These are phyloP conservation scores for Cladosporium sp. DNA, from an alignment of 2,329 filamentous ascomycete genomes.

Conservation along the genomic window DNA sequence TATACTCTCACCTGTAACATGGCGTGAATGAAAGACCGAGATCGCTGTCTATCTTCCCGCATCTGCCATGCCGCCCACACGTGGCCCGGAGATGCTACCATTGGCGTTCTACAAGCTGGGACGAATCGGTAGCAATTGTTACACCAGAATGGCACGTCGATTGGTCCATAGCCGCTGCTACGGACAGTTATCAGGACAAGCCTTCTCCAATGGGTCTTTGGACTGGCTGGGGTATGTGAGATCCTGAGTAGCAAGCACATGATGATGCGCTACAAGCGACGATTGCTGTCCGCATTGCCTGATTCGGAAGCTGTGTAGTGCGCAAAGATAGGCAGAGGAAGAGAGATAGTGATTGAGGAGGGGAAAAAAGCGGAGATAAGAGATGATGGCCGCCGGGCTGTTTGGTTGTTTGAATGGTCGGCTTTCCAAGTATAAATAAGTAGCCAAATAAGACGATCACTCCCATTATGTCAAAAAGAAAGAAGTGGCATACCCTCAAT, in stretches of 20 bases:
- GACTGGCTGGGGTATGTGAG: not conserved
- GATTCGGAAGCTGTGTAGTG: not conserved
- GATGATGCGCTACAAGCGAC: not conserved
- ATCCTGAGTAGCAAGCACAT: not conserved
- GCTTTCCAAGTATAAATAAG: too few relatives aligned
- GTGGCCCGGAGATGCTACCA: not conserved
- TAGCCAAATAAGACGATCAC: too few relatives aligned
- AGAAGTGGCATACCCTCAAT: too few relatives aligned
- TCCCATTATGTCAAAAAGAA: too few relatives aligned
- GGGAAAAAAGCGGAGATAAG: slow-evolving; percentile 4
- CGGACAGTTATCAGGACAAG: slow-evolving; percentile 4
- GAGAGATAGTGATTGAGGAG: slow-evolving; percentile 1
- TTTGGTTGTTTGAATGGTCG: too few relatives aligned
- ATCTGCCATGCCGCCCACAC: too few relatives aligned
- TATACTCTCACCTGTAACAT: not conserved
- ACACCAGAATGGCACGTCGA: not conserved
- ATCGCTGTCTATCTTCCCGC: not conserved
- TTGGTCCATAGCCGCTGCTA: not conserved
- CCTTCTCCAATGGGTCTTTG: not conserved
- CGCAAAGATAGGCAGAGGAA: slow-evolving; percentile 1
- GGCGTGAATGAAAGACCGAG: not conserved
- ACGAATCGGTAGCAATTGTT: not conserved
- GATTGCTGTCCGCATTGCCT: slow-evolving; percentile 4
- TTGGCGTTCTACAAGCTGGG: not conserved
- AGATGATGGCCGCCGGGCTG: not conserved